Evolutionary conservation across 768 basidiomycete genomes (phyloP).

Genomic region (Termitomyces sp.): DNA sequence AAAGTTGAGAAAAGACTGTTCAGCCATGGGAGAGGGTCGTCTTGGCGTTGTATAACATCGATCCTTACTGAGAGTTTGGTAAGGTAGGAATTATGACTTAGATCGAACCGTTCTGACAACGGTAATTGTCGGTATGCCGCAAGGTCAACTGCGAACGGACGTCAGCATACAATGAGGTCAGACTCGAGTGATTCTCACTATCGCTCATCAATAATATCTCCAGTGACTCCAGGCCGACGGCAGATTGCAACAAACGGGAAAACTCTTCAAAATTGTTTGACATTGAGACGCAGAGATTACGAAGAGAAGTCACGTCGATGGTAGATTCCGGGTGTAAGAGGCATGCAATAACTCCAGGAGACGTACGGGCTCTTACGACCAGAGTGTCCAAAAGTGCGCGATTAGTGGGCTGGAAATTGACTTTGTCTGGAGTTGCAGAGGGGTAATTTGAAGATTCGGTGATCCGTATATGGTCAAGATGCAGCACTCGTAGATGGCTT

Average conservation of each 20-base stretch:
- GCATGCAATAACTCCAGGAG: slow-evolving; percentile 21
- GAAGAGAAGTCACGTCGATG: slow-evolving; percentile 19
- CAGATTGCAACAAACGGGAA: slow-evolving; percentile 24
- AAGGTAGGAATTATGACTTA: slow-evolving; percentile 24
- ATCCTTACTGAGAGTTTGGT: slow-evolving; percentile 23
- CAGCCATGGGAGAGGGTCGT: slow-evolving; percentile 30
- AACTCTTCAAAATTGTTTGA: slow-evolving; percentile 27
- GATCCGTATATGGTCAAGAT: slow-evolving; percentile 21
- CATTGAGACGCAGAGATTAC: slow-evolving; percentile 25
- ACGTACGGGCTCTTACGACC: slow-evolving; percentile 26
- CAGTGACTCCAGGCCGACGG: slow-evolving; percentile 19
- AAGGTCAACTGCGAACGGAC: slow-evolving; percentile 14
- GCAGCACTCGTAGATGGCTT: slow-evolving; percentile 19
- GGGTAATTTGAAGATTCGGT: not conserved
- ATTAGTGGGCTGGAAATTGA: not conserved
- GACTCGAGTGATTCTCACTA: slow-evolving; percentile 10
- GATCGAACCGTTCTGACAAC: slow-evolving; percentile 19
- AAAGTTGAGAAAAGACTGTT: slow-evolving; percentile 23
- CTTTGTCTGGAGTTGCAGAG: slow-evolving; percentile 1
- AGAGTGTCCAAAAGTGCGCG: slow-evolving; percentile 23
- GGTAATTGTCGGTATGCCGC: slow-evolving; percentile 22
- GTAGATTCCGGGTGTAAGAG: slow-evolving; percentile 23
- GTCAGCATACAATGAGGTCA: not conserved
- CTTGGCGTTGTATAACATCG: slow-evolving; percentile 26
- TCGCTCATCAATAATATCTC: slow-evolving; percentile 29